Base-by-base conservation (phyloP, 2,329 filamentous ascomycete species). In the Xylariaceae sp. region DNA sequence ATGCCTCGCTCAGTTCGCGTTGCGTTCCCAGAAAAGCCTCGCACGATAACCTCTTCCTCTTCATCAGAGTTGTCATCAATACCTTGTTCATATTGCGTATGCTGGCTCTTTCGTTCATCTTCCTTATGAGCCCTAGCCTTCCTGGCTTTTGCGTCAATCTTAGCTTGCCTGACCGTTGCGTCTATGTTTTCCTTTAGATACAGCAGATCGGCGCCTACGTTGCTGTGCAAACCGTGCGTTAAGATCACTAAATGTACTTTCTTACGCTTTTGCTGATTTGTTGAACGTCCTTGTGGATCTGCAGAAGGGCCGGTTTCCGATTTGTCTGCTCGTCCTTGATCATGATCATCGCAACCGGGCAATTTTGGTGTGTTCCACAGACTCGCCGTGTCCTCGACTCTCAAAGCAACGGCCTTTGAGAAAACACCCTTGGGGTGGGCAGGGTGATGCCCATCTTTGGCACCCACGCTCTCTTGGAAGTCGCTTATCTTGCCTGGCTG, bases 111-210 rank as follows among this genome's bases (percentile, higher is more conserved):
- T 16, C 31, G 39, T 31, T 45, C 28, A 48, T 49, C 38, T 12
- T 42, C 49, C 41, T 59, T 48, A 16, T 62, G 60, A 41, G 54
- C 74, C 60, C 71, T 76, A 50, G 75, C 76, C 60, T 78, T 82
- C 52, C 88, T 78, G 45, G 75, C 78, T 66, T 79, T 86, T 36
- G 85, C 83, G 68, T 89, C 86, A 45, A 83, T 74, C 61, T 86
- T 86, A 28, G 89, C 87, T 66, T 93, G 84, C 62, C 77, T 86
- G 4, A 87, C 87, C 2, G 89, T 86, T 28, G 85, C 84, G 72
- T 99, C 94, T 56, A 99, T 97, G 70, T 90, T 96, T 71, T 99
- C 94, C 67, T 99, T 99, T 69, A 99, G 74, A 67, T 89, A 99
- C 17, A 99, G 77, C 94, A 99, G 96, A 68, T 99, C 94, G 18